Percentiles rank a stretch among this genome's conserved stretches.
These are phyloP conservation scores for Ceratobasidium sp. DNA, from an alignment of 1,284 basidiomycete genomes.

Conservation along the genomic window DNA sequence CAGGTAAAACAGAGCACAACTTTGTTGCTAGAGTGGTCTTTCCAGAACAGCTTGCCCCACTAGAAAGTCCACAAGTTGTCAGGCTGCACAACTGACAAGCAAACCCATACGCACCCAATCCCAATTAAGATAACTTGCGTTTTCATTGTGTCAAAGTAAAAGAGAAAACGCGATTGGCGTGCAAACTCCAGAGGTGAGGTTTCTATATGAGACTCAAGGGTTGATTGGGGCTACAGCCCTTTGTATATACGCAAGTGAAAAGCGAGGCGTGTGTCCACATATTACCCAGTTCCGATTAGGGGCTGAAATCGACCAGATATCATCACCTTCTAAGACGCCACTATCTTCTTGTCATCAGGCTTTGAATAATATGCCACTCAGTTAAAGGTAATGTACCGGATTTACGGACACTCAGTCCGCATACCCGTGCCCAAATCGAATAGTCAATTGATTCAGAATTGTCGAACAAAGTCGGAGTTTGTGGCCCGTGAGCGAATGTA, in stretches of 20 bases:
- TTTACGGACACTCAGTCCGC: too few relatives aligned
- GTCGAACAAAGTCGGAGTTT: too few relatives aligned
- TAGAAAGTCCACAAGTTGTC: slow-evolving; percentile 50
- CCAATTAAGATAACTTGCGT: slow-evolving; percentile 6
- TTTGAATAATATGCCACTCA: too few relatives aligned
- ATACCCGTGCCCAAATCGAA: too few relatives aligned
- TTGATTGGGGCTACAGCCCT: background rate
- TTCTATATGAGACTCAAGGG: background rate
- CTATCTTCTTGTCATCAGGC: too few relatives aligned
- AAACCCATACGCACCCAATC: background rate
- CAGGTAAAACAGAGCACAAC: slow-evolving; percentile 76
- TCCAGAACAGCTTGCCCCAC: slow-evolving; percentile 85
- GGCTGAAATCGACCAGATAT: too few relatives aligned
- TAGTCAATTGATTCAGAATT: too few relatives aligned
- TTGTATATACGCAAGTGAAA: background rate
- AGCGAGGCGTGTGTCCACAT: background rate
- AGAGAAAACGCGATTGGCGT: background rate
- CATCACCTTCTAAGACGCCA: too few relatives aligned
- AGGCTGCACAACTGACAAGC: background rate
- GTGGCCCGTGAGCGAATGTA: too few relatives aligned
- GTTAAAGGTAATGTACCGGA: too few relatives aligned
- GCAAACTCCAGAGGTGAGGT: background rate
- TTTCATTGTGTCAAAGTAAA: background rate
- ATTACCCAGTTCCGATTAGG: too few relatives aligned
- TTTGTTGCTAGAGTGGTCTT: slow-evolving; percentile 97